These are phyloP conservation scores for Podaxis carcinomalis DNA, from an alignment of 768 basidiomycete genomes.

Conservation along the genomic window DNA sequence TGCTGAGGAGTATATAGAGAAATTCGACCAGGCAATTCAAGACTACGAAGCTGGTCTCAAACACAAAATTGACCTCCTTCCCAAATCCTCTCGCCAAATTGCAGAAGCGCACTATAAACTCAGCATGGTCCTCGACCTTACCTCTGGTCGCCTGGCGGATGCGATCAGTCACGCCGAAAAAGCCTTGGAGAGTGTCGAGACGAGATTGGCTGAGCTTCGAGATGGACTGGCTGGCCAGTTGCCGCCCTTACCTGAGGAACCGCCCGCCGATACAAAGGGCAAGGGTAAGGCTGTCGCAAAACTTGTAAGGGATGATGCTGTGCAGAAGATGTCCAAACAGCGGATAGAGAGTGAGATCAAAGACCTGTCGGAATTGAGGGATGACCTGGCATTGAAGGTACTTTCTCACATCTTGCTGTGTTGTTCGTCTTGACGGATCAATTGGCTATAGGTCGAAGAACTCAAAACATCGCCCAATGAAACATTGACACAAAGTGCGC, in stretches of 20 bases:
- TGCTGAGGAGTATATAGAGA: conserved; percentile 52
- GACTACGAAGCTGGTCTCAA: conserved; percentile 79
- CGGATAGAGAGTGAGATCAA: conserved; percentile 78
- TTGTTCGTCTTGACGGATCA: background rate
- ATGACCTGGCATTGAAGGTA: conserved; percentile 85
- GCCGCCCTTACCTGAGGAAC: conserved; percentile 25
- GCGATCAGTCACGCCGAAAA: conserved; percentile 79
- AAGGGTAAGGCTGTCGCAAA: conserved; percentile 63
- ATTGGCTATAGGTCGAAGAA: conserved; percentile 73
- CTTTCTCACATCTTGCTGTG: background rate
- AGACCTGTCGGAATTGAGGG: conserved; percentile 69
- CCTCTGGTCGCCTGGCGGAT: conserved; percentile 76
- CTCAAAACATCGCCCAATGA: conserved; percentile 78
- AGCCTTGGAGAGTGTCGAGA: conserved; percentile 74
- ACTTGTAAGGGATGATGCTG: conserved; percentile 47
- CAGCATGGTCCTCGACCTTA: conserved; percentile 89
- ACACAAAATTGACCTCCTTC: conserved; percentile 71
- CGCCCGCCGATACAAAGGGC: conserved; percentile 46
- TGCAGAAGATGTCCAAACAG: conserved; percentile 63
- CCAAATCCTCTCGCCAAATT: conserved; percentile 87
- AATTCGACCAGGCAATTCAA: conserved; percentile 90
- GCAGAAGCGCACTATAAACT: conserved; percentile 94
- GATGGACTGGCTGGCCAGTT: conserved; percentile 38
- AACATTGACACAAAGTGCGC: conserved; percentile 48
- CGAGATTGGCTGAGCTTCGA: conserved; percentile 58